Evolutionary conservation across 352 stramenopile species (phyloP).

Genomic region (Globisporangium carolinianum): DNA sequence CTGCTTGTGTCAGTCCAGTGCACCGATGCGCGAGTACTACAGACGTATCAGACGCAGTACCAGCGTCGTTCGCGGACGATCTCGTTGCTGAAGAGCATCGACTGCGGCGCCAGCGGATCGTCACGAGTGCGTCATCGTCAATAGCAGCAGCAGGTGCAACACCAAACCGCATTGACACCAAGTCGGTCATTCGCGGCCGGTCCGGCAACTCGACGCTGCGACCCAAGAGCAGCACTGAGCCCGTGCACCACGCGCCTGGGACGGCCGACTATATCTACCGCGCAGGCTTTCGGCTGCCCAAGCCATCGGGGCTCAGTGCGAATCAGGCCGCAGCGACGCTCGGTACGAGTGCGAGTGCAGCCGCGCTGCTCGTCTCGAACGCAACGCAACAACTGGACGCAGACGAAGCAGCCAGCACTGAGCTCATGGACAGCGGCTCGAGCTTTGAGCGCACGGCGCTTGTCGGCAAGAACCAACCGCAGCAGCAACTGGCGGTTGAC

Average conservation of each 20-base stretch:
- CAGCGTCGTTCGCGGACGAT: constrained; percentile 11
- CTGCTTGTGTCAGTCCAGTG: background rate
- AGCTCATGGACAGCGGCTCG: constrained; percentile 22
- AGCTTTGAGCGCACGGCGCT: constrained; percentile 37
- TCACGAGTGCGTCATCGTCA: background rate
- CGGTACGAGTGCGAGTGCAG: constrained; percentile 12
- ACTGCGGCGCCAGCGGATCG: constrained; percentile 22
- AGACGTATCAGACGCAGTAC: background rate
- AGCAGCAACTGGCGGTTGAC: constrained; percentile 9
- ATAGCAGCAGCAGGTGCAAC: background rate
- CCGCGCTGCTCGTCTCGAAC: constrained; percentile 11
- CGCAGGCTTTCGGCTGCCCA: constrained; percentile 51
- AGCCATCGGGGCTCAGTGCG: constrained; percentile 5
- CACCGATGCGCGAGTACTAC: background rate
- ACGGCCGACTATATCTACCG: constrained; percentile 50
- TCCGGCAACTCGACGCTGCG: constrained; percentile 25
- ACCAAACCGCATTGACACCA: constrained; percentile 42
- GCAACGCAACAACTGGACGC: background rate
- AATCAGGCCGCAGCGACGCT: background rate
- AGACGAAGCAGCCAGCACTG: background rate
- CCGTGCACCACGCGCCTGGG: constrained; percentile 35
- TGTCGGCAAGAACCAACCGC: constrained; percentile 21
- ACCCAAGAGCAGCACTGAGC: constrained; percentile 23
- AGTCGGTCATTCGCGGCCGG: constrained; percentile 31
- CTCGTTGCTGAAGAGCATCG: constrained; percentile 23